These are phyloP conservation scores for Colletotrichum costaricense DNA, from an alignment of 2,329 filamentous ascomycete species.

Conservation along the genomic window DNA sequence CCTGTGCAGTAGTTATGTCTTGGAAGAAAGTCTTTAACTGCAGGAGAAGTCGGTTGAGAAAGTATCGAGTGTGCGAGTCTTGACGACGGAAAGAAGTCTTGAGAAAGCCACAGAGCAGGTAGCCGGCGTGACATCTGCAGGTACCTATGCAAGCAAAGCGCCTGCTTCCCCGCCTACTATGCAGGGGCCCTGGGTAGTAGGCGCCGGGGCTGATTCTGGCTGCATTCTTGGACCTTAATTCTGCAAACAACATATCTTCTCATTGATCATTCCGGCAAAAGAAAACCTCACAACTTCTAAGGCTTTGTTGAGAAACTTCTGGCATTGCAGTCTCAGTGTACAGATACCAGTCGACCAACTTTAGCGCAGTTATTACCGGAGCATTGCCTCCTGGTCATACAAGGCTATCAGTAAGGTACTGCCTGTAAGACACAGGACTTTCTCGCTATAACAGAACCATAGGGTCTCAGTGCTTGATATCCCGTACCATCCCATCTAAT, in stretches of 20 bases:
- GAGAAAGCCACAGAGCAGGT: neutral
- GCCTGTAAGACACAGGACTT: neutral
- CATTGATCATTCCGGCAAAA: neutral
- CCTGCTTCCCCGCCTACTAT: slow-evolving; percentile 21
- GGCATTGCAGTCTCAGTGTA: neutral
- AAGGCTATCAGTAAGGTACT: too few relatives aligned
- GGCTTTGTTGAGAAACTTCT: neutral
- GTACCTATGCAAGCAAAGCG: slow-evolving; percentile 12
- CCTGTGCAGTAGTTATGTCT: too few relatives aligned
- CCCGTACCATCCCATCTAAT: neutral
- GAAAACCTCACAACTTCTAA: neutral
- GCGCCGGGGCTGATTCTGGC: neutral
- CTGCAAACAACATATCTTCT: neutral
- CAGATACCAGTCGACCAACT: neutral
- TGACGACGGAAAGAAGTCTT: neutral
- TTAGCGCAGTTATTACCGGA: too few relatives aligned
- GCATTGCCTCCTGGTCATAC: neutral
- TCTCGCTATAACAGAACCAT: too few relatives aligned
- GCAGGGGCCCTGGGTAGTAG: slow-evolving; percentile 5
- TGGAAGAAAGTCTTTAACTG: neutral
- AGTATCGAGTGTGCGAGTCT: neutral
- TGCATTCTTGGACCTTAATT: neutral
- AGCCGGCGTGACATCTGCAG: slow-evolving; percentile 24
- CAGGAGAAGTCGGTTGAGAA: neutral
- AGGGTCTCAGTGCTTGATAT: too few relatives aligned